Conservation (phyloP, 768 basidiomycete genomes). For the Termitomyces sp. region DNA sequence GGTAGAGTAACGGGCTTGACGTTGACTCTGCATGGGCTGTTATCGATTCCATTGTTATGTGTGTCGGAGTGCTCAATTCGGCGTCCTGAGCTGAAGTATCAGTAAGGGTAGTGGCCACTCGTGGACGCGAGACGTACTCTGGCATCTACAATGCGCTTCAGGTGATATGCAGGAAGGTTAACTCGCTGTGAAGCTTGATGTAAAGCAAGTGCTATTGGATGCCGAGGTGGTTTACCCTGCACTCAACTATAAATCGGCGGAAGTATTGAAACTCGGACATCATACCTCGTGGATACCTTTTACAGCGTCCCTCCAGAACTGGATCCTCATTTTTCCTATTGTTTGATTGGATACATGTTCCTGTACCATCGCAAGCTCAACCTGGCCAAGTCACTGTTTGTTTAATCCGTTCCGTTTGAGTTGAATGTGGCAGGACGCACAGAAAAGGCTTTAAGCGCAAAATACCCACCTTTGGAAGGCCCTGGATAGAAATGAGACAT, state of each 20-base stretch:
- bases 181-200: slow-evolving; percentile 47
- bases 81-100: slow-evolving; percentile 44
- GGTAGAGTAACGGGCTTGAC: slow-evolving; percentile 73
- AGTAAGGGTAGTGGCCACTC: slow-evolving; percentile 11
- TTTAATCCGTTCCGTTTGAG: slow-evolving; percentile 1
- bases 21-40: slow-evolving; percentile 78
- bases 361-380: slow-evolving; percentile 74
- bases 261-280: slow-evolving; percentile 4
- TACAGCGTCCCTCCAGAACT: slow-evolving; percentile 85
- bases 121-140: slow-evolving; percentile 47
- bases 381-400: slow-evolving; percentile 35
- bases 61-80: slow-evolving; percentile 61
- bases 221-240: slow-evolving; percentile 73
- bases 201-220: slow-evolving; percentile 78
- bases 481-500: slow-evolving; percentile 69
- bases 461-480: slow-evolving; percentile 62
- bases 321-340: slow-evolving; percentile 81
- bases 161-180: slow-evolving; percentile 67
- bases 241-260: slow-evolving; percentile 10
- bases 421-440: slow-evolving; percentile 43
- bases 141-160: slow-evolving; percentile 82
- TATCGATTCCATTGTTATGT: slow-evolving; percentile 66
- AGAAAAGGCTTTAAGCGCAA: slow-evolving; percentile 80
- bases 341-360: slow-evolving; percentile 70
- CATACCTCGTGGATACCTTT: slow-evolving; percentile 64